Evolutionary conservation across 192 early-diverging fungal species (phyloP).

Genomic region (Coemansia sp.): DNA sequence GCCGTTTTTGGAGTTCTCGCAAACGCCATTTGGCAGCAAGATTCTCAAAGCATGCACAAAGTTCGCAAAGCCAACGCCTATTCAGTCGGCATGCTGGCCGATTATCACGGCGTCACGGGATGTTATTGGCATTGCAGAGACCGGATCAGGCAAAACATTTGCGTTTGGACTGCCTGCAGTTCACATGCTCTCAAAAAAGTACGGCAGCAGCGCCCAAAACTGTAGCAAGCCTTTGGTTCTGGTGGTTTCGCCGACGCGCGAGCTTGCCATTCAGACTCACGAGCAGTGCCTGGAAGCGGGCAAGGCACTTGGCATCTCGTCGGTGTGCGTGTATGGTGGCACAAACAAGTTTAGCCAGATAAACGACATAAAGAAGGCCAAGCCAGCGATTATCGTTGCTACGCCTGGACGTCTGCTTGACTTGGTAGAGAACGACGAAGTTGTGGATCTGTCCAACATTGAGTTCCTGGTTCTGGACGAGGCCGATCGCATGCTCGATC

Average conservation of each 20-base stretch:
- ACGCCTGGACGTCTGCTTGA: slow-evolving; percentile 97
- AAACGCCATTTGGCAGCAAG: slow-evolving; percentile 68
- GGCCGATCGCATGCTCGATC: slow-evolving; percentile 97
- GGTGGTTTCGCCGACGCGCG: slow-evolving; percentile 93
- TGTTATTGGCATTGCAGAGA: slow-evolving; percentile 94
- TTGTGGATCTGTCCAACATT: slow-evolving; percentile 75
- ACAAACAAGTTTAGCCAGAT: slow-evolving; percentile 76
- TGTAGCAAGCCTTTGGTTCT: slow-evolving; percentile 75
- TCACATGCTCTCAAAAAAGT: slow-evolving; percentile 73
- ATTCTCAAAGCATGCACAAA: slow-evolving; percentile 64
- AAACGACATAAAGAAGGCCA: slow-evolving; percentile 51
- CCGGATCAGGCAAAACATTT: slow-evolving; percentile 93
- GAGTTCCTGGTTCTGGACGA: slow-evolving; percentile 93
- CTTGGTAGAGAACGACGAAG: slow-evolving; percentile 76
- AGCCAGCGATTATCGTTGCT: slow-evolving; percentile 75
- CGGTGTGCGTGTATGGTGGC: slow-evolving; percentile 88
- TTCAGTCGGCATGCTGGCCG: slow-evolving; percentile 94
- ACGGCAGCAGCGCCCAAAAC: slow-evolving; percentile 60
- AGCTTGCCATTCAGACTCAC: slow-evolving; percentile 91
- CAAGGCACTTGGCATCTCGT: slow-evolving; percentile 62
- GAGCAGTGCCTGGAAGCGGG: slow-evolving; percentile 81
- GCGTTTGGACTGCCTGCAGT: slow-evolving; percentile 92
- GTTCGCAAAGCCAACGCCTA: slow-evolving; percentile 86
- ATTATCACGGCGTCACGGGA: slow-evolving; percentile 78
- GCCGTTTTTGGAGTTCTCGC: slow-evolving; percentile 75